Evolutionary conservation across 1,139 yeast genomes (phyloP), one percentile per base, ranked within the genome.

Genomic region (Yamadazyma friedrichii): DNA sequence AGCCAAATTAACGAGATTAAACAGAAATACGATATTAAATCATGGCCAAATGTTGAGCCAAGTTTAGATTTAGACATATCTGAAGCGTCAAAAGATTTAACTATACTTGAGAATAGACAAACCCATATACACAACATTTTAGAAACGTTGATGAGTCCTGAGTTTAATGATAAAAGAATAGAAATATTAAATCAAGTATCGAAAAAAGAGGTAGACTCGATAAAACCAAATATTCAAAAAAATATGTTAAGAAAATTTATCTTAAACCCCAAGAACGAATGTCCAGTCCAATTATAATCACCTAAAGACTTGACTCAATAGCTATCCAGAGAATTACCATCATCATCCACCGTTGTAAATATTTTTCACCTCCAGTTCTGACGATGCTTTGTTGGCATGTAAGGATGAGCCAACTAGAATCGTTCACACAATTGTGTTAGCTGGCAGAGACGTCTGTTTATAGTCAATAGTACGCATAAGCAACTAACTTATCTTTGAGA

Each of bases 11-110:
- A 68, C 37, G 63, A 67, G 39, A 73, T 84, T 48, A 73, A 73
- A 50, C 52, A 54, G 35, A 72, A 70, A 50, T 80, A 84, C 56
- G 76, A 77, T 35, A 76, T 84, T 41, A 63, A 68, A 36, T 67
- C 80, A 42, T 83, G 88, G 82, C 87, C 89, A 6, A 53, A 67
- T 3, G 58, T 67, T 9, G 70, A 71, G 44, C 74, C 75, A 9
- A 56, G 69, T 16, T 52, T 72, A 39, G 52, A 58, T 11, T 58
- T 69, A 38, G 60, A 66, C 29, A 46, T 71, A 35, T 60, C 57
- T 43, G 51, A 57, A 37, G 54, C 52, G 10, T 53, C 51, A 6
- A 44, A 48, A 20, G 63, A 64, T 28, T 49, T 55, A 17, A 33
- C 49, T 36, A 50, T 52, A 29, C 49, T 58, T 37, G 70, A 68